Base-by-base conservation (phyloP, 1,139 yeast genomes). In the Ogataea hybrid region DNA sequence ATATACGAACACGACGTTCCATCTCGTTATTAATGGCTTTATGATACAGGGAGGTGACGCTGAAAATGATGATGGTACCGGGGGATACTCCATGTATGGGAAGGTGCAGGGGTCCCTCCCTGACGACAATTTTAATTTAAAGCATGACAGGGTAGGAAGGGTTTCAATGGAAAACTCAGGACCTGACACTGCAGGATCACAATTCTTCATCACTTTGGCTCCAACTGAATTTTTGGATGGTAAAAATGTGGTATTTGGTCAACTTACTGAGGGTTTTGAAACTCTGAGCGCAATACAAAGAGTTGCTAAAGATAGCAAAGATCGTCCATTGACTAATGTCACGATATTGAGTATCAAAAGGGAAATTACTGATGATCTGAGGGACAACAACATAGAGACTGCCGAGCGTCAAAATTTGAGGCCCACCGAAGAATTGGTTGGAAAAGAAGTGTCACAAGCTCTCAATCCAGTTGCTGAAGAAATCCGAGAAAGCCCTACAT, bases 21-120 rank as follows among this genome's bases (percentile, higher is more conserved):
- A 84, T 71, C 71, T 94, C 63, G 83, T 84, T 38, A 84, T 84
- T 50, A 79, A 84, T 43, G 73, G 75, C 47, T 84, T 84, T 67
- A 82, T 84, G 87, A 77, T 84, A 57, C 94, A 84, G 68, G 90
- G 90, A 61, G 94, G 94, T 65, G 87, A 82, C 64, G 79, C 81
- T 69, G 79, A 83, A 62, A 71, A 79, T 60, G 75, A 75, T 55
- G 74, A 76, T 62, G 87, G 87, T 53, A 75, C 79, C 43, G 92
- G 92, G 53, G 92, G 92, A 48, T 76, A 76, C 62, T 79, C 88
- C 33, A 81, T 82, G 63, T 84, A 79, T 65, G 92, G 90, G 44
- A 72, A 70, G 56, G 74, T 75, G 55, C 32, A 29, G 4, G 63
- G 64, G 3, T 42, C 54, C 1, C 78, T 82, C 55, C 73, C 74